phyloP scores from a whole-genome alignment of 2,329 filamentous ascomycete species.

The Cytospora piceicola region DNA sequence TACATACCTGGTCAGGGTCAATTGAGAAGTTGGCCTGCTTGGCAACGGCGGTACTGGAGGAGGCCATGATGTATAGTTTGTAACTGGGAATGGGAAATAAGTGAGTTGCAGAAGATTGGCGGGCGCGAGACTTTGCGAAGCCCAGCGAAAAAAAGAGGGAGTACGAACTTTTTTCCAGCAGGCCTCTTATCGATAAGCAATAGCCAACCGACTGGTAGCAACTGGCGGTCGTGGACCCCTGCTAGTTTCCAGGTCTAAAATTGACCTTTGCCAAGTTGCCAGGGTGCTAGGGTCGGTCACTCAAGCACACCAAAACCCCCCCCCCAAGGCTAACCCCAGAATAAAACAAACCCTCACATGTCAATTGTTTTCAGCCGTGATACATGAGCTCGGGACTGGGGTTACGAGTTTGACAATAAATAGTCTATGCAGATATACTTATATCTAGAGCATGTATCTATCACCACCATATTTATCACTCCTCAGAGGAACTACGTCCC shows the following conservation, averaged over 20 bases:
- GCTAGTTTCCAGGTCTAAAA: neutral
- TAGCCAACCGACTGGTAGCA: slow-evolving; percentile 14
- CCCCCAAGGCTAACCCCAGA: no score
- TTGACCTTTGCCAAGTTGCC: neutral
- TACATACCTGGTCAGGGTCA: slow-evolving; percentile 41
- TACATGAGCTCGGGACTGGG: no score
- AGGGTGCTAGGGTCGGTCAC: no score
- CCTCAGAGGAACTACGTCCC: no score
- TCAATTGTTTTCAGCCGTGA: no score
- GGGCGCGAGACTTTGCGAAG: neutral
- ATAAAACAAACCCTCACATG: neutral
- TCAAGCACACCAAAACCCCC: neutral
- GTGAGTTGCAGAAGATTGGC: slow-evolving; percentile 7
- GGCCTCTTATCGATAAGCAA: slow-evolving; percentile 18
- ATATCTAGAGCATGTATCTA: slow-evolving; percentile 10
- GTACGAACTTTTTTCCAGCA: slow-evolving; percentile 23
- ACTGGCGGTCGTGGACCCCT: slow-evolving; percentile 4
- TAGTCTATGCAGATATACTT: neutral
- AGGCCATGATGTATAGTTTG: slow-evolving; percentile 37
- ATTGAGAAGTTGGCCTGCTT: slow-evolving; percentile 41
- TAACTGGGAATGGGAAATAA: slow-evolving; percentile 7
- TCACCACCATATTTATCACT: neutral
- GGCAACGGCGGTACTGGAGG: slow-evolving; percentile 39
- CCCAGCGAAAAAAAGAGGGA: slow-evolving; percentile 2
- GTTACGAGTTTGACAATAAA: neutral